Percentiles rank a stretch among this genome's conserved stretches.
phyloP scores from a whole-genome alignment of 1,284 basidiomycete genomes.

The Trichosporon coremiiforme region DNA sequence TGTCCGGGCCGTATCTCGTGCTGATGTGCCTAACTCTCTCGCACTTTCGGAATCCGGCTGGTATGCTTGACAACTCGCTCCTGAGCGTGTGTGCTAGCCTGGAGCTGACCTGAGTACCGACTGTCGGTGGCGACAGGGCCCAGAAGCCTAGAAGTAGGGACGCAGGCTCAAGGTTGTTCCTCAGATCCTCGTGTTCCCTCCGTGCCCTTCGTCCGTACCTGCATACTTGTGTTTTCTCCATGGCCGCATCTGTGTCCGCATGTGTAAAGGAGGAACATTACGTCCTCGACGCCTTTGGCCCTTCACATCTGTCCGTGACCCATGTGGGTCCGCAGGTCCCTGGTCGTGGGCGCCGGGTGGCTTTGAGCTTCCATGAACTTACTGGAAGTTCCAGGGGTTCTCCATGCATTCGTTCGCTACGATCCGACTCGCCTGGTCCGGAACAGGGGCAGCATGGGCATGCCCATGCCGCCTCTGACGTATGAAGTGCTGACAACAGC shows the following conservation, averaged over 20 bases:
- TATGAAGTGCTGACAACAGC: neutral
- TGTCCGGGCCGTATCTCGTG: neutral
- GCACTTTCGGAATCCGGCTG: constrained; percentile 11
- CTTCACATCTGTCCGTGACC: neutral
- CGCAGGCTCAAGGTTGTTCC: constrained; percentile 4
- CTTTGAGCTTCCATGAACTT: neutral
- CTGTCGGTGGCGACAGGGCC: neutral
- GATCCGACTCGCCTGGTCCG: too few relatives aligned
- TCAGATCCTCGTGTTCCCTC: neutral
- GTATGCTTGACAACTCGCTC: constrained; percentile 6
- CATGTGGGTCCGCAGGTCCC: neutral
- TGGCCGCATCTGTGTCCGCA: neutral
- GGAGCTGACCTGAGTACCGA: neutral
- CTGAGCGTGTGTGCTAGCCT: neutral
- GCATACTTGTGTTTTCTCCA: neutral
- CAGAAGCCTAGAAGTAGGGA: neutral
- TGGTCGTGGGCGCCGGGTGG: neutral
- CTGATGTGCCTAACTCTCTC: neutral
- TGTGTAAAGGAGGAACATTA: neutral
- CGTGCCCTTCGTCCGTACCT: constrained; percentile 2
- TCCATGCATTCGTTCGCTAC: neutral
- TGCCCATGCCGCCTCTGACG: neutral
- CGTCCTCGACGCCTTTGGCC: neutral
- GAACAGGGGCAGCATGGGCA: too few relatives aligned
- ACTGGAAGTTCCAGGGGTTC: neutral